phyloP scores from a whole-genome alignment of 2,329 filamentous ascomycete genomes.

The Monascus ruber region DNA sequence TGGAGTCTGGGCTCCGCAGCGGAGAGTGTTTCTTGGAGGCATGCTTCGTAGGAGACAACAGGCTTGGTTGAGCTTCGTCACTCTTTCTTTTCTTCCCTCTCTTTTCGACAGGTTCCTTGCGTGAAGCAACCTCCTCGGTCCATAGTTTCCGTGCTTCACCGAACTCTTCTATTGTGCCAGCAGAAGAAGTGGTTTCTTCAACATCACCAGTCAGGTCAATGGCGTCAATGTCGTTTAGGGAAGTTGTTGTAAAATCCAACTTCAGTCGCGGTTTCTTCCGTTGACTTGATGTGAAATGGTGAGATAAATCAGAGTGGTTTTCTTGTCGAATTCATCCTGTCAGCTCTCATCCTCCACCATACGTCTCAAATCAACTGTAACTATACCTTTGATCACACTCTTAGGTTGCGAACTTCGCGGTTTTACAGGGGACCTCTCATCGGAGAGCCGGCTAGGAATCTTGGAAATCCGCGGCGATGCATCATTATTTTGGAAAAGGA shows the following conservation, averaged over 20 bases:
- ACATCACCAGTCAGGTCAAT: conserved; percentile 34
- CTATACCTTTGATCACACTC: conserved; percentile 16
- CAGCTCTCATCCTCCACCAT: conserved; percentile 2
- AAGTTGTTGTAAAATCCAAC: conserved; percentile 8
- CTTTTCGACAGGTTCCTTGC: conserved; percentile 23
- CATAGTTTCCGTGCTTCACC: conserved; percentile 32
- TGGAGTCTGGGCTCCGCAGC: conserved; percentile 4
- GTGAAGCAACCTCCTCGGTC: conserved; percentile 32
- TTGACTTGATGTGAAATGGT: conserved; percentile 5
- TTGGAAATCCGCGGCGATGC: conserved; percentile 10
- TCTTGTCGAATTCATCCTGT: conserved; percentile 4
- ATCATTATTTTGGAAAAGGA: conserved; percentile 18
- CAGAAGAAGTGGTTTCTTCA: conserved; percentile 24
- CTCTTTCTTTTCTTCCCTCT: conserved; percentile 40
- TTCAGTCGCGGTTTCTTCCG: conserved; percentile 8
- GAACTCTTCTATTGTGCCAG: conserved; percentile 28
- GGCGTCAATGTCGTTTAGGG: conserved; percentile 28
- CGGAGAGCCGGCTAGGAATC: conserved; percentile 8
- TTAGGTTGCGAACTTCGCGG: conserved; percentile 1
- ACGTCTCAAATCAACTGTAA: background rate
- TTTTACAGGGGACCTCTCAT: conserved; percentile 5
- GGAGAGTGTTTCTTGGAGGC: conserved; percentile 14
- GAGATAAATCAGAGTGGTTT: conserved; percentile 8
- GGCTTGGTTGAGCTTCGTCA: conserved; percentile 33
- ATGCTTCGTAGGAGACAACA: conserved; percentile 21